Base-by-base conservation (phyloP, 768 basidiomycete species). In the Tubosaeta brunneosetosa region DNA sequence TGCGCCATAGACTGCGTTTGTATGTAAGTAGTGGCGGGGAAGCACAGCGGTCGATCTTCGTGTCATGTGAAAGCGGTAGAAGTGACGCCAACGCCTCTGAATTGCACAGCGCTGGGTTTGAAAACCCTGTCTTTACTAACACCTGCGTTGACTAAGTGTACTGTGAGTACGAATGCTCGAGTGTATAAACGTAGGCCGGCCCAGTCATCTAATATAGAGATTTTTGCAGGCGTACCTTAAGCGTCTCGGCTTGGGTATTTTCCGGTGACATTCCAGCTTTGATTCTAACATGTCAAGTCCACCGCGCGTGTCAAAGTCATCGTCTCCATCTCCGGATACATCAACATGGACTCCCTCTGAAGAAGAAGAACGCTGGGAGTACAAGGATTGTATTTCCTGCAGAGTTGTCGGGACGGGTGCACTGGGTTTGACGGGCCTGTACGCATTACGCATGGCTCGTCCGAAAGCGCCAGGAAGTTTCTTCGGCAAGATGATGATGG, bases 381-480 rank as follows among this genome's bases (percentile, higher is more conserved):
- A 70, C 56, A 67, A 74, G 44, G 84, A 88, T 42, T 90, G 87
- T 53, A 61, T 86, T 17, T 76, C 84, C 1, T 90, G 88, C 65
- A 80, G 80, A 40, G 70, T 89, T 48, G 77, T 86, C 38, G 87
- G 87, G 17, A 79, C 85, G 0, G 82, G 73, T 33, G 81, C 83
- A 1, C 76, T 89, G 6, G 80, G 76, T 19, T 77, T 77, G 4
- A 77, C 82, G 4, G 87, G 88, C 5, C 55, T 83, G 26, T 88
- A 90, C 62, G 86, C 88, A 2, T 67, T 90, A 26, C 76, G 77
- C 65, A 77, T 80, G 72, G 78, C 85, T 26, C 81, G 87, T 44
- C 74, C 77, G 25, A 73, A 74, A 40, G 83, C 83, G 11, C 85
- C 82, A 8, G 86, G 86, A 6, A 81, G 79, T 2, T 66, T 75